phyloP scores from a whole-genome alignment of 2,329 filamentous ascomycete genomes.

The Fusarium goolgardi region DNA sequence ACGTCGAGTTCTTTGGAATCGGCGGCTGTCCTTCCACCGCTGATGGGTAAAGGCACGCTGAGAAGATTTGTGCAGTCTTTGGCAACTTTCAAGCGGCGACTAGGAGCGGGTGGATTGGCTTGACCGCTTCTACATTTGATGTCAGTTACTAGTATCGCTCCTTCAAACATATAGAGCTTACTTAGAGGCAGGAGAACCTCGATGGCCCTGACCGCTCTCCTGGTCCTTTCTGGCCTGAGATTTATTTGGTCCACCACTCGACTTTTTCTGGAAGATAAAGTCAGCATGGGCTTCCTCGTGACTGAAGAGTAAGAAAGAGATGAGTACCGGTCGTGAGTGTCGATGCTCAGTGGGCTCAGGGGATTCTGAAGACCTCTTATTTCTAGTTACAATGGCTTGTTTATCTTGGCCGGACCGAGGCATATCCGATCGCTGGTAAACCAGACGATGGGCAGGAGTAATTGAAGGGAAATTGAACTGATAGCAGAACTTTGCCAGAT shows the following conservation, averaged over 20 bases:
- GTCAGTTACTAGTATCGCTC: not conserved
- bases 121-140: conserved; percentile 22
- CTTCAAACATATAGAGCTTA: conserved; percentile 3
- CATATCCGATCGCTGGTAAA: conserved; percentile 45
- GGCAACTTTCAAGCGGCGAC: conserved; percentile 23
- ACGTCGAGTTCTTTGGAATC: too few species aligned
- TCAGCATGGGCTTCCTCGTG: not conserved
- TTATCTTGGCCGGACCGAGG: conserved; percentile 42
- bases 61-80: conserved; percentile 24
- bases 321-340: conserved; percentile 16
- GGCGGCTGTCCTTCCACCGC: conserved; percentile 38
- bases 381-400: conserved; percentile 39
- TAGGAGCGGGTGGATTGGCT: conserved; percentile 23
- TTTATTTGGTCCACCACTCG: conserved; percentile 19
- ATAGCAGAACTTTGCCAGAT: conserved; percentile 20
- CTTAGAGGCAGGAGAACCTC: conserved; percentile 41
- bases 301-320: not conserved
- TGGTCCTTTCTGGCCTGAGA: conserved; percentile 34
- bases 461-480: conserved; percentile 27
- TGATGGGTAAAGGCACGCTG: conserved; percentile 38
- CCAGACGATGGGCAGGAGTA: conserved; percentile 41
- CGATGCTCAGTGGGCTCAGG: conserved; percentile 18
- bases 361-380: conserved; percentile 37
- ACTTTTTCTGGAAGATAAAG: conserved; percentile 4
- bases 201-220: conserved; percentile 42